Evolutionary conservation across 768 basidiomycete species (phyloP), one percentile per base, ranked within the genome.

Genomic region (Hygrocybe punicea): DNA sequence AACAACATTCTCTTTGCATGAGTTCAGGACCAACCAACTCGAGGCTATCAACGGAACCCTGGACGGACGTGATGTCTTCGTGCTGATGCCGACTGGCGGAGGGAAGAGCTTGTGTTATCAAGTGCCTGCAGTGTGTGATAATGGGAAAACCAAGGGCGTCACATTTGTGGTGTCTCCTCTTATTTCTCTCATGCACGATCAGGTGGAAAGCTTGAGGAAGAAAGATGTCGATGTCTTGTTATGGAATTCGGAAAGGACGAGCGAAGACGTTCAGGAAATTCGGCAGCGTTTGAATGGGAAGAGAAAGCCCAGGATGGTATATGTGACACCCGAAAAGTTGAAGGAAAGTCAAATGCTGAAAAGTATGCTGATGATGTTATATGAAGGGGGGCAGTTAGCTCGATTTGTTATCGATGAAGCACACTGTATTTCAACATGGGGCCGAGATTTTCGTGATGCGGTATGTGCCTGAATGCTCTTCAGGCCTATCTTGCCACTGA

Each of bases 391-490:
- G 4, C 74, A 81, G 56, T 68, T 99, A 39, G 93, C 92, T 13
- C 78, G 96, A 33, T 96, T 99, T 67, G 94, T 97, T 1, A 81
- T 98, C 51, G 97, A 99, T 67, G 97, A 99, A 69, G 96, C 94
- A 2, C 97, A 99, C 69, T 93, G 93, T 68, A 90, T 98, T 42
- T 87, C 85, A 13, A 85, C 86, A 19, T 98, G 97, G 97, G 97
- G 96, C 6, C 85, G 94, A 65, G 88, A 94, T 67, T 95, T 97
- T 65, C 84, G 96, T 50, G 82, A 83, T n/a, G 83, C 89, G 23
- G 89, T 91, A 71, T 62, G 86, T 69, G 4, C 21, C 11, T 25
- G n/a, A 7, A 34, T 25, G 53, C 34, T 23, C 49, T 25, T 6
- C 56, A 55, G 35, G 33, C 35, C 19, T 6, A 34, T 33, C 4